Evolutionary conservation across 768 basidiomycete species (phyloP).

Genomic region (Lentinula boryana): DNA sequence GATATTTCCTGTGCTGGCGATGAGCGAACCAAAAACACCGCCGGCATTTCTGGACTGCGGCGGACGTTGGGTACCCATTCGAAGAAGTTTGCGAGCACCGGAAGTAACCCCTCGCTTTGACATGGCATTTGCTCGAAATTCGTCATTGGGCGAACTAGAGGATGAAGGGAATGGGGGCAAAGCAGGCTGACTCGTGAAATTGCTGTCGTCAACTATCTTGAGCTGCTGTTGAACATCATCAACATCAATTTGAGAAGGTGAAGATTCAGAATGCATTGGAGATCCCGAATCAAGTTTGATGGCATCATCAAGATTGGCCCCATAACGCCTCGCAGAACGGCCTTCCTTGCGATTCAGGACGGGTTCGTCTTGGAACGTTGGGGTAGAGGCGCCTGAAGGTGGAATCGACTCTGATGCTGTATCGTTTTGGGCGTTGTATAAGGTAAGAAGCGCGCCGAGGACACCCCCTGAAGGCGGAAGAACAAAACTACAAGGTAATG

Average conservation of each 20-base stretch:
- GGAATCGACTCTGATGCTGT: neutral
- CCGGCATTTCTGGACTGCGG: conserved; percentile 42
- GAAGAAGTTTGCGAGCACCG: neutral
- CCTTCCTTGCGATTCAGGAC: conserved; percentile 1
- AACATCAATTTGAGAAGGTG: neutral
- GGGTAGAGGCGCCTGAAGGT: neutral
- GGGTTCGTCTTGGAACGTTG: neutral
- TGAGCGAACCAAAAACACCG: conserved; percentile 66
- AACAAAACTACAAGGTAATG: neutral
- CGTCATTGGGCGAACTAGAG: neutral
- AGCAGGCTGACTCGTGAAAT: neutral
- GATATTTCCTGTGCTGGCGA: conserved; percentile 63
- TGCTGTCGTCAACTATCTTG: neutral
- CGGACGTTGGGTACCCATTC: conserved; percentile 10
- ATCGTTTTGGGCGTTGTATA: conserved; percentile 3
- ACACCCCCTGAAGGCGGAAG: neutral
- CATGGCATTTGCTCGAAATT: neutral
- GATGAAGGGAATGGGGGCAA: neutral
- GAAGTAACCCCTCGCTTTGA: neutral
- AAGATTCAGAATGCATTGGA: neutral
- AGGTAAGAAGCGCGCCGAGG: conserved; percentile 3
- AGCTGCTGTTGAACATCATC: neutral
- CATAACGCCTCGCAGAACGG: neutral
- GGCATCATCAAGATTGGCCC: neutral
- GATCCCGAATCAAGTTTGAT: neutral